These are phyloP conservation scores for Thecaphora thlaspeos DNA, from an alignment of 1,284 basidiomycete species.

Conservation along the genomic window DNA sequence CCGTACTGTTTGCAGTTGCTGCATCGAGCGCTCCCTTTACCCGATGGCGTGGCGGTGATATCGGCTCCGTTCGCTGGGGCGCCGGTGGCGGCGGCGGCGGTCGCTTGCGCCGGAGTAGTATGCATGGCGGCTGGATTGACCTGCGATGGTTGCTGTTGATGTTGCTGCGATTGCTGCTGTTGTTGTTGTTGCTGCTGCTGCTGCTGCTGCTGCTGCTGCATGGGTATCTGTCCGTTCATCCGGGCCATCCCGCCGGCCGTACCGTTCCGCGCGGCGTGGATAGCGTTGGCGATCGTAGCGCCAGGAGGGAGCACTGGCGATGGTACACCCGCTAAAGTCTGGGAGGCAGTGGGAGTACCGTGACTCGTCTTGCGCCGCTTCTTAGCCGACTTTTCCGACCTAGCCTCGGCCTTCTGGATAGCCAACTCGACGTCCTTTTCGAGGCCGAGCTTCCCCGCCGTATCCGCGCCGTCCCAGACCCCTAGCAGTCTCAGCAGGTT, in stretches of 20 bases:
- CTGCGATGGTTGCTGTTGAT: slow-evolving; percentile 21
- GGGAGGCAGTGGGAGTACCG: background rate
- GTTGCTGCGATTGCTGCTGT: background rate
- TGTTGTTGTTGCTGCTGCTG: slow-evolving; percentile 2
- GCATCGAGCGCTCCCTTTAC: slow-evolving; percentile 26
- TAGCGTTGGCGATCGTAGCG: slow-evolving; percentile 5
- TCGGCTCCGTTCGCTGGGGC: background rate
- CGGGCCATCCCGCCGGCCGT: background rate
- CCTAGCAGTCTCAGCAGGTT: slow-evolving; percentile 25
- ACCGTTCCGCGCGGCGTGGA: background rate
- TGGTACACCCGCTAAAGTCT: background rate
- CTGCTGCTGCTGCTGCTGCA: slow-evolving; percentile 1
- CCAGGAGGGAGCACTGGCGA: background rate
- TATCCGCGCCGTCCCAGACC: slow-evolving; percentile 19
- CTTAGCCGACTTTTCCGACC: slow-evolving; percentile 6
- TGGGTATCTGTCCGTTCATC: slow-evolving; percentile 6
- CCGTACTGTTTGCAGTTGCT: slow-evolving; percentile 37
- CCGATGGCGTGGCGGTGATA: slow-evolving; percentile 4
- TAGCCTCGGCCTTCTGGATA: slow-evolving; percentile 12
- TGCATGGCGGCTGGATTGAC: background rate
- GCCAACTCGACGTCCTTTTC: slow-evolving; percentile 18
- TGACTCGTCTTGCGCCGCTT: slow-evolving; percentile 16
- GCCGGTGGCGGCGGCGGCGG: background rate
- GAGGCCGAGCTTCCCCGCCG: slow-evolving; percentile 7
- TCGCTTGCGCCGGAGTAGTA: background rate